A percentile compares a stretch with the other conserved stretches of the same genome.
Conservation (phyloP, 768 basidiomycete genomes). For the Boletus subparvulus region DNA sequence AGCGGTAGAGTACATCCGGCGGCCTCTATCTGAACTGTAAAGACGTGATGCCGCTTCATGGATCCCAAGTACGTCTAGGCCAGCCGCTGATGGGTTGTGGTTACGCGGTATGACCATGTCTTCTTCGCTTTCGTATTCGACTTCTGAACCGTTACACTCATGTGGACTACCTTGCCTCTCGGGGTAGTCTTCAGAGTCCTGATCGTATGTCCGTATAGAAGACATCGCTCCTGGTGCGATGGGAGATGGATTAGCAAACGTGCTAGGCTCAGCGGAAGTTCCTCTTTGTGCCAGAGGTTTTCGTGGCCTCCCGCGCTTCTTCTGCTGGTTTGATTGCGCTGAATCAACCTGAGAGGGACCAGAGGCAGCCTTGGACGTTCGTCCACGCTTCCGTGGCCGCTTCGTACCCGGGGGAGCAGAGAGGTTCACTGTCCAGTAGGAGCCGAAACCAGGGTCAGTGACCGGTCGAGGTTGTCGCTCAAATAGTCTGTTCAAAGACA, state of each 20-base stretch:
- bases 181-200: slow-evolving; percentile 40
- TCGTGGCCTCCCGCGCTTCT: slow-evolving; percentile 43
- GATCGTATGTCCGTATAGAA: slow-evolving; percentile 27
- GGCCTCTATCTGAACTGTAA: slow-evolving; percentile 37
- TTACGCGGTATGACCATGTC: slow-evolving; percentile 50
- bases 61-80: slow-evolving; percentile 38
- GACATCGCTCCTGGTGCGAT: slow-evolving; percentile 26
- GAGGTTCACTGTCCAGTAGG: slow-evolving; percentile 89
- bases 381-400: slow-evolving; percentile 77
- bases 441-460: slow-evolving; percentile 83
- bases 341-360: slow-evolving; percentile 14
- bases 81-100: slow-evolving; percentile 40
- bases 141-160: slow-evolving; percentile 47
- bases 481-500: slow-evolving; percentile 79
- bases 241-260: slow-evolving; percentile 14
- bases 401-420: slow-evolving; percentile 84
- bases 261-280: slow-evolving; percentile 16
- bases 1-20: slow-evolving; percentile 25
- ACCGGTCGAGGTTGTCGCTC: slow-evolving; percentile 80
- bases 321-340: slow-evolving; percentile 23
- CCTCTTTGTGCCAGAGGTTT: slow-evolving; percentile 25
- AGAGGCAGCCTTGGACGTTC: slow-evolving; percentile 48
- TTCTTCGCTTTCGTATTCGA: slow-evolving; percentile 67
- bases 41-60: slow-evolving; percentile 41
- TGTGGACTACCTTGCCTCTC: slow-evolving; percentile 38